Evolutionary conservation across 768 basidiomycete species (phyloP), one percentile per base, ranked within the genome.

Genomic region (Strobilomyces dryophilus): DNA sequence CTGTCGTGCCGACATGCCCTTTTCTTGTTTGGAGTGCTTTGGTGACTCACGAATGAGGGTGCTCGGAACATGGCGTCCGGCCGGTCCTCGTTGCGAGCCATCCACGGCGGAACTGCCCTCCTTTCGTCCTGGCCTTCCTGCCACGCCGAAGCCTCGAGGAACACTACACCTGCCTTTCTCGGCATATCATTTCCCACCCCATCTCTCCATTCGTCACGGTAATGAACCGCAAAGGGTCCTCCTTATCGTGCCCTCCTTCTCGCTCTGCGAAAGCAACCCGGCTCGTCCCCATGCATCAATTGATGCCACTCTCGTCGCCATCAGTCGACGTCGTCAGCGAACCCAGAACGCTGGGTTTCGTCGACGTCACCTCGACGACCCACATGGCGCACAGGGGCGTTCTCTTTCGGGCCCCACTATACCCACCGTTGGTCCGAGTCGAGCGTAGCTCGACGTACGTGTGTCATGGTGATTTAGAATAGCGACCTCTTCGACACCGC

Each of bases 1-100:
- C 66, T 47, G 64, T 56, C 58, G 52, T 62, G 59, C 65, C 65
- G 65, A 64, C 59, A 65, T 62, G 67, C 69, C 68, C 66, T 66
- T 58, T 20, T 61, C 50, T 63, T 69, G 59, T 69, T 69, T 69
- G 59, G 58, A 45, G 5, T 21, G 31, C 53, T 69, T 69, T 69
- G 69, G 61, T 51, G 24, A 51, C 42, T 53, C 34, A 65, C 65
- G 37, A 62, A 62, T 57, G 61, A 56, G 56, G 60, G 18, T 44
- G 17, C 37, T 31, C 47, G 64, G 55, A 49, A 45, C 57, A 43
- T 59, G 52, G 27, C 45, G 18, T 52, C 46, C 47, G 65, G 42
- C 60, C 58, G 49, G 61, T 54, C 62, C 61, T 66, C 65, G 55
- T 67, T 63, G 53, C 54, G 56, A 41, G 55, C n/a, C 27, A 58